Base-by-base conservation (phyloP, 2,329 filamentous ascomycete genomes). In the Epichloe glyceriae region DNA sequence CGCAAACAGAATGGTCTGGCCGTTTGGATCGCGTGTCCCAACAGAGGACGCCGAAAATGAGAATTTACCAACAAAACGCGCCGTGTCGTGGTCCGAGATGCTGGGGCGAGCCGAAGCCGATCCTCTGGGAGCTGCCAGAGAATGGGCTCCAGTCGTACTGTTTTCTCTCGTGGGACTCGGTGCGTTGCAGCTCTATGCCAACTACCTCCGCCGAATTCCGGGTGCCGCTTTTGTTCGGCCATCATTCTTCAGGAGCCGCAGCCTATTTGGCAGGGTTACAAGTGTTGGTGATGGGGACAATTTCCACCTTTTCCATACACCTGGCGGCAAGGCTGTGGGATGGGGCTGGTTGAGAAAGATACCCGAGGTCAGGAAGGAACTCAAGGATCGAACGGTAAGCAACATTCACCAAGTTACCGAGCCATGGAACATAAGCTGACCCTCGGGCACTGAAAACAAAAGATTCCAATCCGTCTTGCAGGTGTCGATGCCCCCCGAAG, bases 251-350 rank as follows among this genome's bases (percentile, higher is more conserved):
- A 80, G 86, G 44, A 82, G 74, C 54, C 78, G 86, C 58, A 90
- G 80, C 58, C 63, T 98, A 41, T 85, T 91, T 59, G 93, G 93
- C 14, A 79, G 78, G 54, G 93, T 97, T 41, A 96, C 91, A 12
- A 89, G 86, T 58, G 93, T 98, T 22, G 93, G 94, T 41, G 93
- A 98, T 74, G 94, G 89, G 4, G 93, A 98, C 67, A 91, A 91
- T 64, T 96, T 98, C 66, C 85, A 93, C 58, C 67, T 98, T 46
- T 98, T 85, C 65, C 93, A 98, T 66, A 97, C 89, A 0, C 93
- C 93, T 0, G 91, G 91, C n/a, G 93, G 93, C 11, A 77, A 82
- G 57, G 67, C 90, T 48, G 77, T 85, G 11, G 93, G 93, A 49
- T 98, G 93, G 93, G 89, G 86, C n/a, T 95, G 88, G 88, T 62